These are phyloP conservation scores for Aegilops bicornis DNA, from an alignment of 176 grass and related monocot genomes.

Conservation along the genomic window DNA sequence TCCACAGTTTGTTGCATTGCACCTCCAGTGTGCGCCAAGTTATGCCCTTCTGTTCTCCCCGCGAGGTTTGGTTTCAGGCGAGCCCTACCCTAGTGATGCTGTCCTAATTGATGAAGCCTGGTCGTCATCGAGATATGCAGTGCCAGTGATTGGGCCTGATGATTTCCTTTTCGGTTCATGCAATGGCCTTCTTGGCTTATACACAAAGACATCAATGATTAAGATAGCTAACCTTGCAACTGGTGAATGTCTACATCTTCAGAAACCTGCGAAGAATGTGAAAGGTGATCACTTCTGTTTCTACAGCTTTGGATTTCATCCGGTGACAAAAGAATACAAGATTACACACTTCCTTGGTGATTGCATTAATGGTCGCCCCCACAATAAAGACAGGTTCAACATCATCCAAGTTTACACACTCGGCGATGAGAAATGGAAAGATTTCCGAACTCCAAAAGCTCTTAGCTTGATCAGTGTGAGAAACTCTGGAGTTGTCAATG, in stretches of 20 bases:
- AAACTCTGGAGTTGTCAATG: conserved; percentile 31
- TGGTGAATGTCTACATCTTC: conserved; percentile 32
- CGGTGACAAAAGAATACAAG: conserved; percentile 34
- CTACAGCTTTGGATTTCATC: conserved; percentile 45
- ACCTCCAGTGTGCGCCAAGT: neutral
- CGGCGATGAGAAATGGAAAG: conserved; percentile 29
- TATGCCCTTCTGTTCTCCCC: conserved; percentile 29
- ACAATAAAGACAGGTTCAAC: conserved; percentile 10
- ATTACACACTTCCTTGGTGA: conserved; percentile 39
- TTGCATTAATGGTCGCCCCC: neutral
- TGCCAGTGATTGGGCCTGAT: conserved; percentile 15
- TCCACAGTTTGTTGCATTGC: conserved; percentile 5
- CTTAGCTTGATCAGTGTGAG: neutral
- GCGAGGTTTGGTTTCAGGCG: neutral
- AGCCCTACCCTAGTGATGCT: neutral
- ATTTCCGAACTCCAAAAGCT: neutral
- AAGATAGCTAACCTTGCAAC: conserved; percentile 42
- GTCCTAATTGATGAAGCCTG: neutral
- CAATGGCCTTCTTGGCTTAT: conserved; percentile 39
- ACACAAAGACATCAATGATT: conserved; percentile 22
- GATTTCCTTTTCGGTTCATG: conserved; percentile 35
- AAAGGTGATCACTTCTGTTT: conserved; percentile 17
- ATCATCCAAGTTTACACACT: conserved; percentile 37
- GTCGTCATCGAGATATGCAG: neutral
- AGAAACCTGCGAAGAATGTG: conserved; percentile 19